phyloP scores from a whole-genome alignment of 768 basidiomycete genomes.

The Neoboletus magnificus region DNA sequence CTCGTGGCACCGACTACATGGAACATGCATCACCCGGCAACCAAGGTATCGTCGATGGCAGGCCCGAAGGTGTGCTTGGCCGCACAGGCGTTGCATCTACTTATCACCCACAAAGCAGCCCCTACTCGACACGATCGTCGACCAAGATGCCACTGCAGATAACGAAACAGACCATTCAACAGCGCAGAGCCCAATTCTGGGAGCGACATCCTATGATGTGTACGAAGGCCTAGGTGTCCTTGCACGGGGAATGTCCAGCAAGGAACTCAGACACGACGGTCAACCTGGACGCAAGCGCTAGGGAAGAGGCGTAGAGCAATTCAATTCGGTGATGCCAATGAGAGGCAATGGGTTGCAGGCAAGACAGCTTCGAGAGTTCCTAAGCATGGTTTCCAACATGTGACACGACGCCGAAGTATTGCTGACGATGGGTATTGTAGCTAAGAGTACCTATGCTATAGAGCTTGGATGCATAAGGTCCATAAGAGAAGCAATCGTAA shows the following conservation, averaged over 20 bases:
- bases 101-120: constrained; percentile 9
- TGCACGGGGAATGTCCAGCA: constrained; percentile 32
- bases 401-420: neutral
- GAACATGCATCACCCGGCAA: constrained; percentile 6
- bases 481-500: neutral
- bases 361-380: constrained; percentile 2
- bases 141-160: constrained; percentile 30
- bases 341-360: constrained; percentile 5
- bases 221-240: constrained; percentile 31
- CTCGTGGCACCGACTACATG: constrained; percentile 15
- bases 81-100: too few species aligned
- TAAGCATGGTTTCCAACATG: neutral
- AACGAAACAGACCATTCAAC: constrained; percentile 3
- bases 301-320: constrained; percentile 20
- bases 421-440: neutral
- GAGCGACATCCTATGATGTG: constrained; percentile 36
- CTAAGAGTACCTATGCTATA: neutral
- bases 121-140: constrained; percentile 29
- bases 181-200: constrained; percentile 25
- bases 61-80: constrained; percentile 12
- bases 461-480: neutral
- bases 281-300: constrained; percentile 28
- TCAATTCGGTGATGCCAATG: constrained; percentile 7
- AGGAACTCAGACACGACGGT: constrained; percentile 36
- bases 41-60: constrained; percentile 22